phyloP scores from a whole-genome alignment of 768 basidiomycete species.

The Imleria badia region DNA sequence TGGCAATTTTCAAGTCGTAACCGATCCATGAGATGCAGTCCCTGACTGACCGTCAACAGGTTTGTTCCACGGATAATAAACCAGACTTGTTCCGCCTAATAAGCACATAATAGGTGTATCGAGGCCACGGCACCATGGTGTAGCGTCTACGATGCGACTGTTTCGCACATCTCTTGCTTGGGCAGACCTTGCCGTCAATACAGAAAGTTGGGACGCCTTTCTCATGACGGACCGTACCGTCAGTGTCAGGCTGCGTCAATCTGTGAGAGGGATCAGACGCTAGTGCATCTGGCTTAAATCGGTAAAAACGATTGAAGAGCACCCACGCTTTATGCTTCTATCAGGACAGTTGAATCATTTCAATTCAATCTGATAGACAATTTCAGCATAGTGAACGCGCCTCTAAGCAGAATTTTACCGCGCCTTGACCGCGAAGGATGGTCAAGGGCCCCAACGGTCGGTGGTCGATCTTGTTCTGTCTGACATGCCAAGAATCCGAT shows the following conservation, averaged over 20 bases:
- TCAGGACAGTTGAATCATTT: background rate
- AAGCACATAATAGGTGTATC: background rate
- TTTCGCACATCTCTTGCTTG: background rate
- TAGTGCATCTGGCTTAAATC: constrained; percentile 14
- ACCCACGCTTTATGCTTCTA: constrained; percentile 11
- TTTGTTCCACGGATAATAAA: background rate
- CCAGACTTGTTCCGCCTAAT: constrained; percentile 6
- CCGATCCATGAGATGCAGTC: background rate
- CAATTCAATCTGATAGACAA: background rate
- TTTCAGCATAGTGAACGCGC: background rate
- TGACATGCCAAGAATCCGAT: background rate
- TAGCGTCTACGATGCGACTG: background rate
- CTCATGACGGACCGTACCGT: constrained; percentile 1
- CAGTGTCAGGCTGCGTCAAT: constrained; percentile 1
- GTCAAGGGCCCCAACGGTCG: constrained; percentile 6
- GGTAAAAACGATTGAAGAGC: constrained; percentile 8
- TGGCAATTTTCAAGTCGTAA: background rate
- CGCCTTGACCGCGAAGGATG: background rate
- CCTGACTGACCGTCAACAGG: constrained; percentile 1
- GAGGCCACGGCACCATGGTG: background rate
- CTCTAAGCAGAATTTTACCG: background rate
- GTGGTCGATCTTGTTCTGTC: constrained; percentile 6
- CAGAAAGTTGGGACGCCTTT: background rate
- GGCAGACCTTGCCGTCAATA: background rate
- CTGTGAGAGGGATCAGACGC: constrained; percentile 9